These are phyloP conservation scores for Mangifera indica DNA, from an alignment of 345 rosid species.

Conservation along the genomic window DNA sequence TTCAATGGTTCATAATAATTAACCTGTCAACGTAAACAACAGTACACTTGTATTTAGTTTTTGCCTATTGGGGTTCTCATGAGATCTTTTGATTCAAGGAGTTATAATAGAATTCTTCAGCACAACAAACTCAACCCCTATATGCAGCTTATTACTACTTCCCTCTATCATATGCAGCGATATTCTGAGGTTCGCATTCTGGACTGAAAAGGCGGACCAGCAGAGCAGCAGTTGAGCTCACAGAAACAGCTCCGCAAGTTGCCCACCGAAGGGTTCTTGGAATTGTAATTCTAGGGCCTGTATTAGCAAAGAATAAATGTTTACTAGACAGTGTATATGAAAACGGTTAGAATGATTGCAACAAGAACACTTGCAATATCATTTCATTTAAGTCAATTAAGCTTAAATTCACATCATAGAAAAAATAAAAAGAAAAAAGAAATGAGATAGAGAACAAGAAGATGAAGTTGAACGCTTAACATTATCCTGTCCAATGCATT, in stretches of 20 bases:
- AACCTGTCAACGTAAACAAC: neutral
- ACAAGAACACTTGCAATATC: neutral
- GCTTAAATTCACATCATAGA: neutral
- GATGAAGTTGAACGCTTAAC: neutral
- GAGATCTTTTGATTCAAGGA: neutral
- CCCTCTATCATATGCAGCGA: constrained; percentile 67
- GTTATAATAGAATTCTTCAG: neutral
- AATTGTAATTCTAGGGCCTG: constrained; percentile 62
- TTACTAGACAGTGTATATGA: neutral
- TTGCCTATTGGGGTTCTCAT: neutral
- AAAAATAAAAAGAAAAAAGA: neutral
- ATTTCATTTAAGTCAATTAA: neutral
- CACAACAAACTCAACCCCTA: neutral
- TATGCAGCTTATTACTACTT: constrained; percentile 11
- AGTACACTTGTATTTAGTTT: neutral
- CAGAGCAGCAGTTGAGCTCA: constrained; percentile 61
- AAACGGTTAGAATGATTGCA: neutral
- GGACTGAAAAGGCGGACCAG: constrained; percentile 87
- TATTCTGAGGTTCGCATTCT: constrained; percentile 93
- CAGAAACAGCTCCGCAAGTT: constrained; percentile 71
- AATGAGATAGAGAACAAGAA: neutral
- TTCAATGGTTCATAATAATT: too few species aligned
- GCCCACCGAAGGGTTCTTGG: constrained; percentile 90
- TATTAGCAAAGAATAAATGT: constrained; percentile 4
- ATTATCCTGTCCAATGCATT: too few species aligned